Evolutionary conservation across 2,329 filamentous ascomycete genomes (phyloP).

Genomic region (Penicillium thymicola): DNA sequence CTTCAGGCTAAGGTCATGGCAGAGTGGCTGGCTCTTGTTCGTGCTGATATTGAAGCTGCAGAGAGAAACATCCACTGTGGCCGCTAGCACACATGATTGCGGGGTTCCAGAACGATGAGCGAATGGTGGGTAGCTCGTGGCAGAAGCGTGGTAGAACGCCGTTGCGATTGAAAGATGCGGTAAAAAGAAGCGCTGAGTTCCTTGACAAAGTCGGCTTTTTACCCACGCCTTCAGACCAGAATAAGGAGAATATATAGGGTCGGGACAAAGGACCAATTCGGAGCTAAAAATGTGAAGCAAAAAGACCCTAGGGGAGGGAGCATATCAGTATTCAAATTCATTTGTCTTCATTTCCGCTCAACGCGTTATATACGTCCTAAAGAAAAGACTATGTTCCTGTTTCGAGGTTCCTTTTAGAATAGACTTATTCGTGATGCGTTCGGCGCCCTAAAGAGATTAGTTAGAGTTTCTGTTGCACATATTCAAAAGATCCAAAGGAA

Average conservation of each 20-base stretch:
- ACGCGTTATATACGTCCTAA: neutral
- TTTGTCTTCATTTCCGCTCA: neutral
- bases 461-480: neutral
- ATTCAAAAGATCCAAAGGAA: neutral
- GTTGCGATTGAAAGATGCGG: constrained; percentile 12
- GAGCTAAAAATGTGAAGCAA: neutral
- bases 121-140: constrained; percentile 4
- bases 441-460: constrained; percentile 27
- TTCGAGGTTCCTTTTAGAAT: neutral
- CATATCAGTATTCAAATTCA: neutral
- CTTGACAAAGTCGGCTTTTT: constrained; percentile 11
- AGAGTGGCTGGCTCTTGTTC: neutral
- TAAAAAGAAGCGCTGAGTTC: constrained; percentile 12
- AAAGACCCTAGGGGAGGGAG: neutral
- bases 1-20: constrained; percentile 6
- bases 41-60: neutral
- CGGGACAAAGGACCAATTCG: neutral
- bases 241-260: neutral
- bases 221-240: neutral
- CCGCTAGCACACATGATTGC: neutral
- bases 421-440: constrained; percentile 24
- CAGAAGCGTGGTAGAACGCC: neutral
- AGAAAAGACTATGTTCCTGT: accelerated
- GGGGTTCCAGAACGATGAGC: neutral
- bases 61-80: neutral